Evolutionary conservation across 2,329 filamentous ascomycete species (phyloP).

Genomic region (Scedosporium dehoogii): DNA sequence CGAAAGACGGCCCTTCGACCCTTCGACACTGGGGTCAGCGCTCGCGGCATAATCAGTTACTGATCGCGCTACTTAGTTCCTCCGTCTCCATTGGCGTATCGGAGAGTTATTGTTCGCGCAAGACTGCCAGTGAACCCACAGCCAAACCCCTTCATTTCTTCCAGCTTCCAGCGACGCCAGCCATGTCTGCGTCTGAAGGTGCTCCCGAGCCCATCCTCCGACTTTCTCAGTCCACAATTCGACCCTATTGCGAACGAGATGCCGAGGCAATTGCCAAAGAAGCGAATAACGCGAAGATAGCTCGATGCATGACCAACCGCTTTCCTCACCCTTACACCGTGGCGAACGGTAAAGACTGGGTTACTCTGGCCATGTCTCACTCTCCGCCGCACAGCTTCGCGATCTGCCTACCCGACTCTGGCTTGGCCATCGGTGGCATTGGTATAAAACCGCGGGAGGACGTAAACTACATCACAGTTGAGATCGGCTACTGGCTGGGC

Average conservation of each 20-base stretch:
- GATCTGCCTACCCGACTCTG: constrained; percentile 20
- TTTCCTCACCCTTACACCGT: constrained; percentile 16
- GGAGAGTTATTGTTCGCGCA: too few relatives aligned
- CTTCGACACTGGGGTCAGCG: too few relatives aligned
- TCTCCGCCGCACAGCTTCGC: constrained; percentile 20
- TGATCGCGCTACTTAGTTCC: too few relatives aligned
- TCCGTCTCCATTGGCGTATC: too few relatives aligned
- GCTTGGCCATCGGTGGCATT: constrained; percentile 29
- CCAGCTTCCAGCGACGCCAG: too few relatives aligned
- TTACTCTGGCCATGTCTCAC: constrained; percentile 11
- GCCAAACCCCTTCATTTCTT: too few relatives aligned
- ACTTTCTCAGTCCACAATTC: neutral
- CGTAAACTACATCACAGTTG: constrained; percentile 30
- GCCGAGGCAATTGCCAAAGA: constrained; percentile 21
- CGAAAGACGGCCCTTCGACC: too few relatives aligned
- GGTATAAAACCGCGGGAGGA: constrained; percentile 26
- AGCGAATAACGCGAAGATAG: constrained; percentile 28
- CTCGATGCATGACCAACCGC: constrained; percentile 28
- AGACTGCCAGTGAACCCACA: too few relatives aligned
- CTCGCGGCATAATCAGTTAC: too few relatives aligned
- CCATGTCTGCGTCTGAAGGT: neutral
- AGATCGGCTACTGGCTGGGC: constrained; percentile 40
- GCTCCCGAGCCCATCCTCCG: neutral
- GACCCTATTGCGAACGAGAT: constrained; percentile 18
- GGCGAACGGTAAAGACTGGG: constrained; percentile 18